Base-by-base conservation (phyloP, 2,329 filamentous ascomycete species). In the Aspergillus cejpii region DNA sequence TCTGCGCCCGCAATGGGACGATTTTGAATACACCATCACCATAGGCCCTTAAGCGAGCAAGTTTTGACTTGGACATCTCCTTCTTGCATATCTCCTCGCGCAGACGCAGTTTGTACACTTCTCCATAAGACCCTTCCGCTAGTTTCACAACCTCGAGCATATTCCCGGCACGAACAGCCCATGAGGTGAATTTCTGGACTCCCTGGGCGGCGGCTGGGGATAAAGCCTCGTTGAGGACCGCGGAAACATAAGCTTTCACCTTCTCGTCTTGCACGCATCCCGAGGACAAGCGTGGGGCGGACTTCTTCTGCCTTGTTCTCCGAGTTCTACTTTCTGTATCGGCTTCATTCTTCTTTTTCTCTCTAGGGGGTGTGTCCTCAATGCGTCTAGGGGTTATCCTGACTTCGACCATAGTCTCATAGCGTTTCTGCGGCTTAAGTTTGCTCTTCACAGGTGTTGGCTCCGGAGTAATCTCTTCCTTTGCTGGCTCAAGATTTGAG, bases 111-210 rank as follows among this genome's bases (percentile, higher is more conserved):
- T 79, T 77, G 59, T 82, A 83, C 2, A 84, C 80, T 56, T 83
- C 80, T 43, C 78, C 79, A 56, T 81, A 84, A 1, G 79, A 81
- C 1, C 81, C 81, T 60, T 84, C 80, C 6, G 79, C 80, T 27
- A 84, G 75, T 53, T 84, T 84, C 6, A 70, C 67, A 31, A 83
- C 70, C 28, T 70, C 58, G 50, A 71, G 62, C 54, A 66, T 58
- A 27, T 59, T 61, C 5, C 59, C 65, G 2, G 64, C 65, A 10
- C 64, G 59, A 3, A 61, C 57, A 7, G 67, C 66, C 68, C 68
- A 71, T 8, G 61, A 60, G 34, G 48, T 50, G 39, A 71, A 71
- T 33, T 60, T 64, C 34, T 70, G 67, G 7, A 69, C 60, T 8
- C 58, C 60, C 34, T 63, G 58, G 0, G 65, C 61, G 2, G 64